Evolutionary conservation across 202 grass and related monocot genomes (phyloP).

Genomic region (Dendrocalamus latiflorus): DNA sequence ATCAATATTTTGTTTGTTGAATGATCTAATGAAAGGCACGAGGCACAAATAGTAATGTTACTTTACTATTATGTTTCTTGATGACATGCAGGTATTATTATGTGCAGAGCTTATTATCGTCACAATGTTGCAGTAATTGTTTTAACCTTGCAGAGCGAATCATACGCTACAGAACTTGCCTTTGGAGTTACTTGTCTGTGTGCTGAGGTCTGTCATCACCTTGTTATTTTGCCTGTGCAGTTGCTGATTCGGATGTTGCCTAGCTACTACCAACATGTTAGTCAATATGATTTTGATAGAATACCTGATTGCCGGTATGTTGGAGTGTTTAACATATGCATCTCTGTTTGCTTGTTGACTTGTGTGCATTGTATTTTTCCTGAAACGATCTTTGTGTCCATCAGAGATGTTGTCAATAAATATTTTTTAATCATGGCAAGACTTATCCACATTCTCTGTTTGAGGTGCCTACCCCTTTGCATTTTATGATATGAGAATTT

Average conservation of each 20-base stretch:
- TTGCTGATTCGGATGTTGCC: conserved; percentile 82
- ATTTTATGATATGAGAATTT: neutral
- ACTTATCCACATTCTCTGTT: neutral
- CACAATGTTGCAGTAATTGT: too few species aligned
- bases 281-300: conserved; percentile 55
- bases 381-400: neutral
- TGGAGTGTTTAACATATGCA: neutral
- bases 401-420: neutral
- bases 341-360: conserved; percentile 4
- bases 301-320: conserved; percentile 66
- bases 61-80: too few species aligned
- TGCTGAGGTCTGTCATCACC: conserved; percentile 4
- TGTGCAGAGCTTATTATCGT: too few species aligned
- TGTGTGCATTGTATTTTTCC: neutral
- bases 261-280: conserved; percentile 75
- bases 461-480: neutral
- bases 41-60: too few species aligned
- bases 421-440: too few species aligned
- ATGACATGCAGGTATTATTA: too few species aligned
- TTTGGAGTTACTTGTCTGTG: too few species aligned
- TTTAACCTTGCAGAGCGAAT: too few species aligned
- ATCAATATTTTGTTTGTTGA: too few species aligned
- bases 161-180: too few species aligned
- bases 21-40: too few species aligned
- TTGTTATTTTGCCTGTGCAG: conserved; percentile 39